Conservation (phyloP, 129 eudicot genomes). For the Escallonia herrerae region DNA sequence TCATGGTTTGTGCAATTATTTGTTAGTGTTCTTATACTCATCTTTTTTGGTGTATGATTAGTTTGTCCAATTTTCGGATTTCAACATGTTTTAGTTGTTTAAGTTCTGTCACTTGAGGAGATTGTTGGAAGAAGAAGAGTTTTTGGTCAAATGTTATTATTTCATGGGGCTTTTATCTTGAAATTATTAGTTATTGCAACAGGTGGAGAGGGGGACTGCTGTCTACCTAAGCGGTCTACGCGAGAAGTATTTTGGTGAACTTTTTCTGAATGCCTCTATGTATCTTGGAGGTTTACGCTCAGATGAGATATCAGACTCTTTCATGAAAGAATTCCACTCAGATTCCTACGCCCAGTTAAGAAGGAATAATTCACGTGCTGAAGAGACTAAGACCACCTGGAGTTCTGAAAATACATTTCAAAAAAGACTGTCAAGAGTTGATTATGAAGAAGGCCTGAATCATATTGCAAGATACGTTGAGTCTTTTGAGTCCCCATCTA, state of each 20-base stretch:
- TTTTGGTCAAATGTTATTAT: background rate
- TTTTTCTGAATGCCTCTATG: slow-evolving; percentile 71
- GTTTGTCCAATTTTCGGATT: no score
- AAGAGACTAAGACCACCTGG: slow-evolving; percentile 25
- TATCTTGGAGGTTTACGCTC: slow-evolving; percentile 34
- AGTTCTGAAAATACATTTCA: slow-evolving; percentile 15
- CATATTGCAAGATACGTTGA: slow-evolving; percentile 97
- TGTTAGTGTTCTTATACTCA: no score
- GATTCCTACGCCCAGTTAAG: slow-evolving; percentile 17
- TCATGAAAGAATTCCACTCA: slow-evolving; percentile 16
- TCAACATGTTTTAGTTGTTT: no score
- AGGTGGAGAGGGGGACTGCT: slow-evolving; percentile 87
- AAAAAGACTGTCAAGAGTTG: slow-evolving; percentile 19
- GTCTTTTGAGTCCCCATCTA: slow-evolving; percentile 86
- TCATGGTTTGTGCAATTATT: no score
- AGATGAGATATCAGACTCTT: slow-evolving; percentile 18
- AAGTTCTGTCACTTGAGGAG: background rate
- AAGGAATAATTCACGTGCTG: slow-evolving; percentile 25
- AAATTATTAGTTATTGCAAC: slow-evolving; percentile 22
- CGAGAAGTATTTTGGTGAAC: slow-evolving; percentile 93
- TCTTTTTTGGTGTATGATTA: no score
- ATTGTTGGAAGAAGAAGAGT: background rate
- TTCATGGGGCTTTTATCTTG: slow-evolving; percentile 8
- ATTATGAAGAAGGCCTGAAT: slow-evolving; percentile 73
- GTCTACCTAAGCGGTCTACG: slow-evolving; percentile 87